These are phyloP conservation scores for Boletus huronensis DNA, from an alignment of 768 basidiomycete genomes.

Conservation along the genomic window DNA sequence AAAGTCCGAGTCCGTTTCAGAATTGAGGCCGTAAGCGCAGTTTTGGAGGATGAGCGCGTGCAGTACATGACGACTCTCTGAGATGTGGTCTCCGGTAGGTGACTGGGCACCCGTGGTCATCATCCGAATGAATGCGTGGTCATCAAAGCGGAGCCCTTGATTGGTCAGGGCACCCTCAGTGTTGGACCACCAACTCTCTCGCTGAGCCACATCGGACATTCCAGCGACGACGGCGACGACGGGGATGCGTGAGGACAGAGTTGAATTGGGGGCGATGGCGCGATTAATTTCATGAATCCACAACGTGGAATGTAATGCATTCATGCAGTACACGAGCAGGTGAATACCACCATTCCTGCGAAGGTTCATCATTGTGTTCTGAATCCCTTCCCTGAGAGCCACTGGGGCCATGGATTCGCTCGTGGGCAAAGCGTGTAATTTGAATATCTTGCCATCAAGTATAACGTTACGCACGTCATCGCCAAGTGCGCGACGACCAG, in stretches of 20 bases:
- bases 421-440: slow-evolving; percentile 3
- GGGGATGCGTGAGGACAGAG: slow-evolving; percentile 1
- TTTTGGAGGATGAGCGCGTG: slow-evolving; percentile 14
- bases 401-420: slow-evolving; percentile 1
- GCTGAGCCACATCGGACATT: neutral
- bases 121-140: slow-evolving; percentile 14
- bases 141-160: slow-evolving; percentile 15
- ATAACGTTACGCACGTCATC: slow-evolving; percentile 9
- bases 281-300: slow-evolving; percentile 15
- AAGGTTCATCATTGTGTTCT: slow-evolving; percentile 7
- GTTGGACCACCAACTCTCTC: slow-evolving; percentile 21
- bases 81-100: slow-evolving; percentile 1
- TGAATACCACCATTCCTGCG: slow-evolving; percentile 15
- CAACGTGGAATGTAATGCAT: slow-evolving; percentile 5
- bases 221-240: slow-evolving; percentile 20
- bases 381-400: slow-evolving; percentile 1
- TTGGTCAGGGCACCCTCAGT: slow-evolving; percentile 2
- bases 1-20: neutral
- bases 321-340: slow-evolving; percentile 22
- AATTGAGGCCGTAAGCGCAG: neutral
- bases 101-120: neutral
- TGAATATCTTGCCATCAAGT: slow-evolving; percentile 17
- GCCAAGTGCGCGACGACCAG: neutral
- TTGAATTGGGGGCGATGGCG: slow-evolving; percentile 2
- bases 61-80: slow-evolving; percentile 12